Evolutionary conservation across 768 basidiomycete species (phyloP).

Genomic region (Kwoniella sp.): DNA sequence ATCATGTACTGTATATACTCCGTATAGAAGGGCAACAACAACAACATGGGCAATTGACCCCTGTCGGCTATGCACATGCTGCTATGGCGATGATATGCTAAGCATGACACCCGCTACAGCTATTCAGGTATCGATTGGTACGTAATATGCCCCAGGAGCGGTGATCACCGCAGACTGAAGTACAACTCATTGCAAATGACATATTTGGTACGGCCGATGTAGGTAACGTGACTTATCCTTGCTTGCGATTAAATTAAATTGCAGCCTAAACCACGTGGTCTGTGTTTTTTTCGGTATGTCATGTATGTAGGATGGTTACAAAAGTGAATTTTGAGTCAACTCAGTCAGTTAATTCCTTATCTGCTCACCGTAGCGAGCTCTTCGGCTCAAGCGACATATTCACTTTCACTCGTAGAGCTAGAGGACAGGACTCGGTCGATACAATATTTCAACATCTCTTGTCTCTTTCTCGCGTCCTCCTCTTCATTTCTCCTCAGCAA

Average conservation of each 20-base stretch:
- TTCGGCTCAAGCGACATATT: neutral
- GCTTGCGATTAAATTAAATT: neutral
- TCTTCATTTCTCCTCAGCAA: neutral
- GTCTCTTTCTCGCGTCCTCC: neutral
- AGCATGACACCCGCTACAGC: too few relatives aligned
- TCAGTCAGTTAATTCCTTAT: too few relatives aligned
- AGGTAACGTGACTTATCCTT: neutral
- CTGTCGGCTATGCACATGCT: neutral
- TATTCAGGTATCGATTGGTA: too few relatives aligned
- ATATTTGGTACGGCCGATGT: neutral
- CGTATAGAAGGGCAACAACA: neutral
- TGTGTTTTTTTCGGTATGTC: neutral
- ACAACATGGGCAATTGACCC: neutral
- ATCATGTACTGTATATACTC: neutral
- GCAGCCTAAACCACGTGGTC: slow-evolving; percentile 1
- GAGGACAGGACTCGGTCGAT: too few relatives aligned
- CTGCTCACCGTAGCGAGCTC: neutral
- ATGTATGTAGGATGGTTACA: neutral
- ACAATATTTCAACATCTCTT: too few relatives aligned
- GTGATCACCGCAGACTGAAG: too few relatives aligned
- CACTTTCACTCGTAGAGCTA: neutral
- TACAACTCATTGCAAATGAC: neutral
- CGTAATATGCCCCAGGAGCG: too few relatives aligned
- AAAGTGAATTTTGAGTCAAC: neutral
- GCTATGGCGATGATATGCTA: neutral